A percentile compares a stretch with the other conserved stretches of the same genome.
Evolutionary conservation across 352 stramenopile genomes (phyloP).

Genomic region (Phytopythium oedochilum): DNA sequence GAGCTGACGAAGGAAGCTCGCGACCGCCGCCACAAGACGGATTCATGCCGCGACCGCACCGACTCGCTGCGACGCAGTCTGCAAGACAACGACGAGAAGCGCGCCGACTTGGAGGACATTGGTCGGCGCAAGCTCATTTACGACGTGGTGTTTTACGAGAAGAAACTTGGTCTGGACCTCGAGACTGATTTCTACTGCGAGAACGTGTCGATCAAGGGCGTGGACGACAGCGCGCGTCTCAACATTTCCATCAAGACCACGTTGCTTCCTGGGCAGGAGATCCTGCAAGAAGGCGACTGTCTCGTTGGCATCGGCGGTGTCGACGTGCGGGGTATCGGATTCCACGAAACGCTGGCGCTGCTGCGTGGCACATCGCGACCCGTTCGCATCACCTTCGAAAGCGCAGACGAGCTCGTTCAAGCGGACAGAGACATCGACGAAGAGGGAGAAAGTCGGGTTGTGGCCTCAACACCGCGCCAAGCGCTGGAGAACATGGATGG

Average conservation of each 20-base stretch:
- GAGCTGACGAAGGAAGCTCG: slow-evolving; percentile 78
- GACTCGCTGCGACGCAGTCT: slow-evolving; percentile 63
- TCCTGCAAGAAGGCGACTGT: slow-evolving; percentile 78
- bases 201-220: slow-evolving; percentile 81
- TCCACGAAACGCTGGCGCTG: slow-evolving; percentile 79
- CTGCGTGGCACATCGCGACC: slow-evolving; percentile 68
- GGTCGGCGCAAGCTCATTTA: slow-evolving; percentile 66
- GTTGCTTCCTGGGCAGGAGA: slow-evolving; percentile 42
- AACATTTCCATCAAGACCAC: slow-evolving; percentile 61
- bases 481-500: slow-evolving; percentile 9
- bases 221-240: slow-evolving; percentile 39
- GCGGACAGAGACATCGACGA: slow-evolving; percentile 1
- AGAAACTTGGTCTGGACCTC: slow-evolving; percentile 79
- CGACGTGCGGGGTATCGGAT: slow-evolving; percentile 79
- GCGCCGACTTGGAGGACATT: slow-evolving; percentile 8
- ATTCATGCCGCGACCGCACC: slow-evolving; percentile 60
- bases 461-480: background rate
- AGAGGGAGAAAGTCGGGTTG: background rate
- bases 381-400: slow-evolving; percentile 80
- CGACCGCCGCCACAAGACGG: slow-evolving; percentile 41
- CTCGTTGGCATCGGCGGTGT: slow-evolving; percentile 72
- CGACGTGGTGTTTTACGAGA: slow-evolving; percentile 77
- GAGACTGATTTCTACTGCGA: slow-evolving; percentile 89
- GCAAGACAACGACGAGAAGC: slow-evolving; percentile 60
- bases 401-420: slow-evolving; percentile 60